Evolutionary conservation across 805 yeast genomes (phyloP), one percentile per base, ranked within the genome.

Genomic region (Ogataea henricii): DNA sequence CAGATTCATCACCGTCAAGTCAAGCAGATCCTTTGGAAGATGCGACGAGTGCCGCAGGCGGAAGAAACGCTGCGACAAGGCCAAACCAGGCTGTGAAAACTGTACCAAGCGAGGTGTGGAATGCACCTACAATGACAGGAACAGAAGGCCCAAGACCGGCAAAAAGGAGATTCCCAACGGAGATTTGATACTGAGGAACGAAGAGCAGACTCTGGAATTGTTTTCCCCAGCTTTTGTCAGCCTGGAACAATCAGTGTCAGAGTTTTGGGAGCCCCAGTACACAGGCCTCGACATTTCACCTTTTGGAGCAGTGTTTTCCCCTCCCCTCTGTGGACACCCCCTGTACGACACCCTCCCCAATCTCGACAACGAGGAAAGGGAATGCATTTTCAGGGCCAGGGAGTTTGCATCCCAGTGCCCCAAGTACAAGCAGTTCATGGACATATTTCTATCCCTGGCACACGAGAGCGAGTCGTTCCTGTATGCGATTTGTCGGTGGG

Each of bases 1-100:
- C 43, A 49, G 46, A 33, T 54, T 54, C 25, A 47, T 54, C 18
- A 9, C 40, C 3, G 45, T 55, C 12, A 55, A 55, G 21, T 49
- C 56, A 0, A 13, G 40, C 18, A 36, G 56, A 32, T 47, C 54
- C 5, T 47, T 41, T 44, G 59, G 57, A 2, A 25, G 59, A 16
- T 55, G 57, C 35, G 45, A 51, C 6, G 56, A 57, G n/a, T 76
- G 81, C 53, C 63, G 78, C 39, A 66, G 76, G 57, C 58, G 80
- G 41, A 76, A 75, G 54, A 78, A 74, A 17, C 70, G 70, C 40
- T 74, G 79, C 64, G 77, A 73, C 54, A 71, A 73, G 51, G 60
- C 64, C 21, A 66, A 73, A 47, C 78, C 79, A 2, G 72, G 70
- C 26, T 74, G 79, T 57, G 65, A 69, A 3, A 71, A 70, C 23